Conservation (phyloP, 768 basidiomycete species). For the Suillus luteus region DNA sequence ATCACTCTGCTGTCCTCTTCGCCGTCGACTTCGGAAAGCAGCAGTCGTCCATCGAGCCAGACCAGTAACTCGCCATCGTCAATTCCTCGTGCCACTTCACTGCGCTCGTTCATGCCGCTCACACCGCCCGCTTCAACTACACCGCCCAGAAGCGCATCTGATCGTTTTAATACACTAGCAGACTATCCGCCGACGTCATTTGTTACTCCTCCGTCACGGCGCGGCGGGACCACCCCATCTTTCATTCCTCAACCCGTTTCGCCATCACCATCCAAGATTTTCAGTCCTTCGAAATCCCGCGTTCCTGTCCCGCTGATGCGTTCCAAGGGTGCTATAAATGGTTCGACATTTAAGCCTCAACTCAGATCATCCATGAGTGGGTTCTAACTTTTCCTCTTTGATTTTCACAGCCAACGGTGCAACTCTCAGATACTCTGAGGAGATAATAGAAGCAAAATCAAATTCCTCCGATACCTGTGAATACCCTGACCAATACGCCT, state of each 20-base stretch:
- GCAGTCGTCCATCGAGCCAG: slow-evolving; percentile 18
- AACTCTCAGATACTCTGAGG: slow-evolving; percentile 42
- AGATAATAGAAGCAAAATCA: slow-evolving; percentile 17
- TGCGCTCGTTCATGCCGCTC: slow-evolving; percentile 37
- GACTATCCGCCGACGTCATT: slow-evolving; percentile 33
- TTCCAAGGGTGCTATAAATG: slow-evolving; percentile 43
- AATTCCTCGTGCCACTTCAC: slow-evolving; percentile 48
- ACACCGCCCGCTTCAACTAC: slow-evolving; percentile 32
- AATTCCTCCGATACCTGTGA: slow-evolving; percentile 24
- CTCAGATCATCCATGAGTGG: slow-evolving; percentile 52
- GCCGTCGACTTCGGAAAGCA: slow-evolving; percentile 7
- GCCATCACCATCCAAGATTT: slow-evolving; percentile 40
- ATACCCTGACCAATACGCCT: slow-evolving; percentile 28
- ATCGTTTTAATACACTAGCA: slow-evolving; percentile 27
- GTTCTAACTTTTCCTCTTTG: slow-evolving; percentile 49
- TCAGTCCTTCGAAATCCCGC: slow-evolving; percentile 37
- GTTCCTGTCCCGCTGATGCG: slow-evolving; percentile 37
- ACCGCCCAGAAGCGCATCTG: slow-evolving; percentile 35
- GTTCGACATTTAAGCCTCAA: slow-evolving; percentile 62
- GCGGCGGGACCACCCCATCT: slow-evolving; percentile 47
- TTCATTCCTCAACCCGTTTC: slow-evolving; percentile 65
- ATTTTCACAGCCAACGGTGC: slow-evolving; percentile 36
- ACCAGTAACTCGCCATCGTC: slow-evolving; percentile 45
- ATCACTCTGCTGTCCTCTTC: slow-evolving; percentile 16
- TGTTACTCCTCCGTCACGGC: slow-evolving; percentile 56